Conservation (phyloP, 2,329 filamentous ascomycete species). For the Alternaria panax region DNA sequence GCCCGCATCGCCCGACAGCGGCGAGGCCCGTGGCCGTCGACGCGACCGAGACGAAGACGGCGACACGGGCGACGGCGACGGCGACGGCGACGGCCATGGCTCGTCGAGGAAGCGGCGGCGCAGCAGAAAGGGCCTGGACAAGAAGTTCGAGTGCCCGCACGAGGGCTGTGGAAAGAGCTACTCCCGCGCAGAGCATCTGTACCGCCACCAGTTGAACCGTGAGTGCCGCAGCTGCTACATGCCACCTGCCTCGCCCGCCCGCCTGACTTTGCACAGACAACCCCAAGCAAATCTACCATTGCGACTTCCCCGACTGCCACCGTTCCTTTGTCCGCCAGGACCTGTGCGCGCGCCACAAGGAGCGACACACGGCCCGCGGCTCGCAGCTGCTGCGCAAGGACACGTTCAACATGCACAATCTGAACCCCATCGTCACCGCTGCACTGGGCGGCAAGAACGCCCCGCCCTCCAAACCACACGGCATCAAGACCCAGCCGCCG, state of each 20-base stretch:
- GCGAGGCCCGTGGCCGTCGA: conserved; percentile 48
- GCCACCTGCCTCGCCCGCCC: not conserved
- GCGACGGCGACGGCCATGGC: conserved; percentile 38
- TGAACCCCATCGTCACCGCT: conserved; percentile 53
- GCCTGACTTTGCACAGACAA: conserved; percentile 65
- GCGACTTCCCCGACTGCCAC: conserved; percentile 89
- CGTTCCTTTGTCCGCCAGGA: conserved; percentile 94
- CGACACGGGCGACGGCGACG: conserved; percentile 40
- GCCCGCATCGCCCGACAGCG: conserved; percentile 45
- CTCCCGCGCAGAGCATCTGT: conserved; percentile 94
- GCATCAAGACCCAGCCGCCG: conserved; percentile 23
- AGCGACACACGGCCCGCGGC: conserved; percentile 66
- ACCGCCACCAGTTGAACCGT: conserved; percentile 96
- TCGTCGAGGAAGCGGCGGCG: conserved; percentile 66
- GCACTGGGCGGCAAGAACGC: conserved; percentile 46
- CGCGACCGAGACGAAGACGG: conserved; percentile 46
- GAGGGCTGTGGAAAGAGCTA: conserved; percentile 95
- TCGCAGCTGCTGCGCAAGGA: conserved; percentile 79
- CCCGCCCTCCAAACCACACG: conserved; percentile 25
- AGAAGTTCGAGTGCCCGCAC: conserved; percentile 75
- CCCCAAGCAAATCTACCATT: conserved; percentile 93
- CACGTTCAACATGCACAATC: conserved; percentile 63
- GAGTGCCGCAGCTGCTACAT: conserved; percentile 43
- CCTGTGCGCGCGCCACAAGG: conserved; percentile 74
- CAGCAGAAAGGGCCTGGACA: conserved; percentile 80